Evolutionary conservation across 1,284 basidiomycete genomes (phyloP).

Genomic region (Abortiporus biennis): DNA sequence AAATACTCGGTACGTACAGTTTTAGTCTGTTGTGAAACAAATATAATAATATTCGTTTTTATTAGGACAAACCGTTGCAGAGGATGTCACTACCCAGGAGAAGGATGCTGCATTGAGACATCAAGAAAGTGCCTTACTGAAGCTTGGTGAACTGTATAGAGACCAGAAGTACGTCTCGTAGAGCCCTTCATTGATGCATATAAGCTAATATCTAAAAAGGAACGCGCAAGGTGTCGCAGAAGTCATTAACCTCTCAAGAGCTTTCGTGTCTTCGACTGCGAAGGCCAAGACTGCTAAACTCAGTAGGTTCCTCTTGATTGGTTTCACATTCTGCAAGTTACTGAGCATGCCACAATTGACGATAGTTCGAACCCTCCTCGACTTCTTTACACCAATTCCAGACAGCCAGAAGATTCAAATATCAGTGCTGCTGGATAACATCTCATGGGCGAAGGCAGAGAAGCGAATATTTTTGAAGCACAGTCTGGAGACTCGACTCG

Average conservation of each 20-base stretch:
- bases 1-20: conserved; percentile 44
- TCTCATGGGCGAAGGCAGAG: conserved; percentile 88
- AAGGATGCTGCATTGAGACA: conserved; percentile 62
- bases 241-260: conserved; percentile 81
- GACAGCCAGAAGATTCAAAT: conserved; percentile 80
- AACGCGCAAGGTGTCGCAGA: conserved; percentile 84
- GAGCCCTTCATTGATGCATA: neutral
- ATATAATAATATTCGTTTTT: no score
- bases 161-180: conserved; percentile 66
- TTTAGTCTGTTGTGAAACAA: no score
- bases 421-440: conserved; percentile 83
- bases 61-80: conserved; percentile 2
- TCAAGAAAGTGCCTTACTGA: conserved; percentile 84
- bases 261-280: conserved; percentile 91
- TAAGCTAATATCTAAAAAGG: conserved; percentile 31
- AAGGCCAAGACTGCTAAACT: conserved; percentile 99
- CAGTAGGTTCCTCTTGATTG: conserved; percentile 48
- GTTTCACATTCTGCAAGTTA: neutral
- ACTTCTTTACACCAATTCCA: conserved; percentile 80
- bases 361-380: conserved; percentile 86
- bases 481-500: conserved; percentile 87
- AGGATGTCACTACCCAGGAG: conserved; percentile 25
- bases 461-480: conserved; percentile 96
- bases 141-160: conserved; percentile 84
- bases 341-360: neutral